Conservation (phyloP, 2,329 filamentous ascomycete genomes). For the Fusarium stilboides region DNA sequence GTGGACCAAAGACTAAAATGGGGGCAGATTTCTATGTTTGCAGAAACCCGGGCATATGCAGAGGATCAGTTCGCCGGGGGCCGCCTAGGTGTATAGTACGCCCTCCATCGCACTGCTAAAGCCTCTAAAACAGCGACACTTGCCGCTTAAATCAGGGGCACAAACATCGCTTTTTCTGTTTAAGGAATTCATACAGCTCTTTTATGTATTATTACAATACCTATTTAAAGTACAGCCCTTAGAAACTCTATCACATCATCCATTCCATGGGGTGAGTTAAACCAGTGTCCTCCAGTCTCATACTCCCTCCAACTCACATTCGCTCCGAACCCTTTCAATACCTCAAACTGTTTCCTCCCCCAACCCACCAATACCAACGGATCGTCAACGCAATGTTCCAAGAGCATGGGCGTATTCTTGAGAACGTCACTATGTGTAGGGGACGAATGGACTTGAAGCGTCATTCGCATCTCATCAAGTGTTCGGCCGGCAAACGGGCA, state of each 20-base stretch:
- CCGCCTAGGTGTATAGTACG: too few species aligned
- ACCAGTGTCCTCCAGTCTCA: slow-evolving; percentile 61
- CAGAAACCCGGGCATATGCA: too few species aligned
- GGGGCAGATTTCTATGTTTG: too few species aligned
- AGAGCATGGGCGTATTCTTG: slow-evolving; percentile 60
- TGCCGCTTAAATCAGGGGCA: too few species aligned
- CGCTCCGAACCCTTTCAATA: slow-evolving; percentile 57
- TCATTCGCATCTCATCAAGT: slow-evolving; percentile 49
- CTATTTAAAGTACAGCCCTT: slow-evolving; percentile 2
- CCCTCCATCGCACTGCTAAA: too few species aligned
- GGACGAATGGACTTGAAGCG: background rate
- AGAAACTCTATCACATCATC: slow-evolving; percentile 60
- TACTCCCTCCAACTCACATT: slow-evolving; percentile 61
- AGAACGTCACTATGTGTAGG: slow-evolving; percentile 47
- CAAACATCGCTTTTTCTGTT: too few species aligned
- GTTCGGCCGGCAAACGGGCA: slow-evolving; percentile 54
- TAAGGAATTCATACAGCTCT: too few species aligned
- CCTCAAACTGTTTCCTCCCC: slow-evolving; percentile 56
- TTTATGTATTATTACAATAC: too few species aligned
- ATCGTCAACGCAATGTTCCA: slow-evolving; percentile 64
- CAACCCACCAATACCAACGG: slow-evolving; percentile 57
- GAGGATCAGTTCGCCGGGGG: too few species aligned
- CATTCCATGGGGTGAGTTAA: slow-evolving; percentile 61
- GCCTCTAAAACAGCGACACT: too few species aligned
- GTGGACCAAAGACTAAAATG: too few species aligned